These are phyloP conservation scores for Penicillium canescens DNA, from an alignment of 495 filamentous ascomycete species.

Conservation along the genomic window DNA sequence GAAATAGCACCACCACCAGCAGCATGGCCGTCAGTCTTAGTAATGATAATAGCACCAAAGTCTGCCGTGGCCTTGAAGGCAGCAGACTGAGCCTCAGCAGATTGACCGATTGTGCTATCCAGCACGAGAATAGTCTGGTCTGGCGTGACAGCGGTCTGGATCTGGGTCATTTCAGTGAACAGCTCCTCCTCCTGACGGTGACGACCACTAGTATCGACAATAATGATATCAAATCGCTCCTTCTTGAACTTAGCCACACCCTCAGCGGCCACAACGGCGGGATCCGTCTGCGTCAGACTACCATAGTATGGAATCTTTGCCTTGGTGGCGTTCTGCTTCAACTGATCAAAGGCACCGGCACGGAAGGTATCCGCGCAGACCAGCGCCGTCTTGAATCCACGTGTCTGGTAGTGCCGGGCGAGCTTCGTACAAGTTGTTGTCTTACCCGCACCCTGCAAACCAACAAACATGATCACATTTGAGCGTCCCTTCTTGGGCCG, in stretches of 20 bases:
- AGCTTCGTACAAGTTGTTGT: conserved; percentile 98
- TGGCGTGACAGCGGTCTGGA: conserved; percentile 85
- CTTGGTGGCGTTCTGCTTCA: conserved; percentile 98
- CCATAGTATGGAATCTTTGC: conserved; percentile 99
- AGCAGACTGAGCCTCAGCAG: conserved; percentile 88
- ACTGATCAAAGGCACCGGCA: conserved; percentile 95
- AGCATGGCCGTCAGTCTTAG: conserved; percentile 96
- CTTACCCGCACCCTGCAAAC: conserved; percentile 94
- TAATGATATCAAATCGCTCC: conserved; percentile 97
- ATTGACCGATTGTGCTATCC: conserved; percentile 93
- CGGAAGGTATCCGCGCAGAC: conserved; percentile 99
- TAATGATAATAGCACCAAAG: conserved; percentile 98
- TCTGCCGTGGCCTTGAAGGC: conserved; percentile 98
- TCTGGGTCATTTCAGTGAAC: conserved; percentile 98
- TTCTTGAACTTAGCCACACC: conserved; percentile 99
- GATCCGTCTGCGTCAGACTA: conserved; percentile 92
- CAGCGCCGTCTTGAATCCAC: conserved; percentile 90
- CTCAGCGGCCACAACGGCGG: conserved; percentile 86
- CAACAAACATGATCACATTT: conserved; percentile 99
- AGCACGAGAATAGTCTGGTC: conserved; percentile 99
- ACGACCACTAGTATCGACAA: conserved; percentile 93
- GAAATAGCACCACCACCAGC: conserved; percentile 96
- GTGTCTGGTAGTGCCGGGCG: conserved; percentile 88
- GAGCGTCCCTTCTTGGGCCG: conserved; percentile 94
- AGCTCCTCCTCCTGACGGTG: conserved; percentile 93